Conservation (phyloP, 2,329 filamentous ascomycete species). For the Pseudocercospora ulei region DNA sequence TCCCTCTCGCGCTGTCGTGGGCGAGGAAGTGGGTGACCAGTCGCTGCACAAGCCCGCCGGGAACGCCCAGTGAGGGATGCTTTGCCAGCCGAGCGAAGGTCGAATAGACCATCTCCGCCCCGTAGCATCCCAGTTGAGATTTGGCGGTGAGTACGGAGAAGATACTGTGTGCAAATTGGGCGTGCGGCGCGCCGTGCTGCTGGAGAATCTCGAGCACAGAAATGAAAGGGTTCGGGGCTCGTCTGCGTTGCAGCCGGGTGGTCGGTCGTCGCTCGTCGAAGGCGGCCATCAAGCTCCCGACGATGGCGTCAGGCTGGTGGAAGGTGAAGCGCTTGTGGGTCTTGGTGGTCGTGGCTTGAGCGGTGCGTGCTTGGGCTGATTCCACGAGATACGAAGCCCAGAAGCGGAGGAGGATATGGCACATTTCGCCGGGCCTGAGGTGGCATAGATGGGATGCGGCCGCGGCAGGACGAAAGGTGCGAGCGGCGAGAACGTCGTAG, state of each 20-base stretch:
- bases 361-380: background rate
- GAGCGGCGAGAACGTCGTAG: slow-evolving; percentile 10
- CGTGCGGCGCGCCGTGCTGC: slow-evolving; percentile 6
- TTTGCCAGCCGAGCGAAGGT: slow-evolving; percentile 9
- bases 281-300: background rate
- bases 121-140: background rate
- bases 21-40: slow-evolving; percentile 8
- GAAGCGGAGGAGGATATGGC: slow-evolving; percentile 10
- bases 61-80: slow-evolving; percentile 8
- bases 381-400: slow-evolving; percentile 7
- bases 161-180: background rate
- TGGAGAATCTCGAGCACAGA: slow-evolving; percentile 11
- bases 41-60: background rate
- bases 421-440: slow-evolving; percentile 2
- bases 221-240: background rate
- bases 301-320: no score
- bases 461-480: slow-evolving; percentile 6
- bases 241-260: no score
- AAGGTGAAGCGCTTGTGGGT: background rate
- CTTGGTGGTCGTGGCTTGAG: background rate
- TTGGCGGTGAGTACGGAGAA: slow-evolving; percentile 7
- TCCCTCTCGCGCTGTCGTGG: background rate
- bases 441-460: slow-evolving; percentile 9
- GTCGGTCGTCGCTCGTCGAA: background rate
- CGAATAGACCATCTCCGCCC: slow-evolving; percentile 3